A percentile compares a stretch with the other conserved stretches of the same genome.
phyloP scores from a whole-genome alignment of 148 eudicot genomes.

The Chenopodium berlandieri region DNA sequence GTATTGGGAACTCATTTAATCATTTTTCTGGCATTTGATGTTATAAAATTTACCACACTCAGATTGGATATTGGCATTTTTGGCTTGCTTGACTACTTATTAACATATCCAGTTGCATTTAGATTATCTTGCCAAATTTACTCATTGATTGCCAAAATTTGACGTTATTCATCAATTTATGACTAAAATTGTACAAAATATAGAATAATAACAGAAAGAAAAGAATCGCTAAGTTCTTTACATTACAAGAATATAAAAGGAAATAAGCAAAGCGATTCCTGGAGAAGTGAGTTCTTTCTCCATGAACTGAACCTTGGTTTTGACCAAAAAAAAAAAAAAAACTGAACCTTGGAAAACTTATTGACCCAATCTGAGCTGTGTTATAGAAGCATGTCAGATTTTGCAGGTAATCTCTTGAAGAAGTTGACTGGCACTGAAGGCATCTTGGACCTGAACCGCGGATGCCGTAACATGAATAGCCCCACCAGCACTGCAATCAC shows the following conservation, averaged over 20 bases:
- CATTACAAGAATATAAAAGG: conserved; percentile 19
- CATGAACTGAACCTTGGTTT: conserved; percentile 11
- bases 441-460: conserved; percentile 70
- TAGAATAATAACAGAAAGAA: conserved; percentile 5
- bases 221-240: conserved; percentile 26
- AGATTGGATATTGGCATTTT: neutral
- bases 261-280: neutral
- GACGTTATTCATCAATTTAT: conserved; percentile 19
- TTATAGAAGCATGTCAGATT: conserved; percentile 77
- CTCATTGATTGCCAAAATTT: conserved; percentile 19
- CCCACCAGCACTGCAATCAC: conserved; percentile 65
- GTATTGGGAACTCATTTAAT: conserved; percentile 4
- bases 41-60: neutral
- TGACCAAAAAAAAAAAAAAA: neutral
- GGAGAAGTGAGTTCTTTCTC: conserved; percentile 20
- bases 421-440: conserved; percentile 93
- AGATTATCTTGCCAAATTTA: neutral
- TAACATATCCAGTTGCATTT: neutral
- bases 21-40: neutral
- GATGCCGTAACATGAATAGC: conserved; percentile 75
- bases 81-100: neutral
- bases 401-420: conserved; percentile 88
- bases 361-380: conserved; percentile 15
- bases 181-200: conserved; percentile 27
- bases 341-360: conserved; percentile 15